Evolutionary conservation across 345 rosid species (phyloP).

Genomic region (Raphanus sativus): DNA sequence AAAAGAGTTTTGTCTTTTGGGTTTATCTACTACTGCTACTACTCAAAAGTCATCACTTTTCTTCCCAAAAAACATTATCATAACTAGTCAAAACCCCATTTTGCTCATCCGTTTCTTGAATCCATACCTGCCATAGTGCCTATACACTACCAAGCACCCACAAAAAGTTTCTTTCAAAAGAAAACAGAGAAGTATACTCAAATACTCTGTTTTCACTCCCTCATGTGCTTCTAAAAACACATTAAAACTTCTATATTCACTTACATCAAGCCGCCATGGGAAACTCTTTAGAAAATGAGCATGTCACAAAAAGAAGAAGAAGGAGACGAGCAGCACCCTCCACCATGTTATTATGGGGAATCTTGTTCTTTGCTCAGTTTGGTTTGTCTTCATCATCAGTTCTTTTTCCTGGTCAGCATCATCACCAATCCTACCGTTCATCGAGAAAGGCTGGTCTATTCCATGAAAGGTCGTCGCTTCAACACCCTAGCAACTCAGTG

Average conservation of each 20-base stretch:
- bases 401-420: slow-evolving; percentile 39
- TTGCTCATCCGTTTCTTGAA: slow-evolving; percentile 32
- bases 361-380: slow-evolving; percentile 47
- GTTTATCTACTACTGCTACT: slow-evolving; percentile 18
- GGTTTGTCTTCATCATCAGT: slow-evolving; percentile 34
- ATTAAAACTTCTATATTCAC: slow-evolving; percentile 3
- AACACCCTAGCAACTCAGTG: slow-evolving; percentile 36
- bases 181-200: background rate
- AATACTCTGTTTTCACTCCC: background rate
- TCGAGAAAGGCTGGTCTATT: slow-evolving; percentile 49
- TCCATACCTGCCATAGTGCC: slow-evolving; percentile 15
- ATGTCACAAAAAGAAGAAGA: slow-evolving; percentile 13
- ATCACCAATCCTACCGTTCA: slow-evolving; percentile 25
- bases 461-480: slow-evolving; percentile 30
- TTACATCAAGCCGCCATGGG: slow-evolving; percentile 33
- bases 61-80: background rate
- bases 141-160: slow-evolving; percentile 20
- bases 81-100: background rate
- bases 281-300: slow-evolving; percentile 16
- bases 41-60: background rate
- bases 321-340: background rate
- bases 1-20: slow-evolving; percentile 30
- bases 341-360: slow-evolving; percentile 46
- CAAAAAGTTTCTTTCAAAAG: slow-evolving; percentile 12
- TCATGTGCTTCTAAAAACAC: slow-evolving; percentile 23